phyloP scores from a whole-genome alignment of 306 rosid species.

The Cercis canadensis region DNA sequence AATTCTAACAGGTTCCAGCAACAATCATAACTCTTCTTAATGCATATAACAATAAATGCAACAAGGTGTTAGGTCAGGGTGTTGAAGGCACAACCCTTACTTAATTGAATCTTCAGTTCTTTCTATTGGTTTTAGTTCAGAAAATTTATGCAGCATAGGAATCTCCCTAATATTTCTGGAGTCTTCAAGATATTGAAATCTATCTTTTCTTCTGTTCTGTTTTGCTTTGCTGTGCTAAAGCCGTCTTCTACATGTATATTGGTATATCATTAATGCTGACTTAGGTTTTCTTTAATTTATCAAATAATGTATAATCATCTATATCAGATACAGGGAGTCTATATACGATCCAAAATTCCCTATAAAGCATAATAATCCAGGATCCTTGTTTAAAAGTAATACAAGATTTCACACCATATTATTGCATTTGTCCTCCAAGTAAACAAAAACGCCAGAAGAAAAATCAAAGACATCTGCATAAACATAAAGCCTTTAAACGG shows the following conservation, averaged over 20 bases:
- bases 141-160: slow-evolving; percentile 9
- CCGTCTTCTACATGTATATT: neutral
- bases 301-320: slow-evolving; percentile 14
- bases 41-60: neutral
- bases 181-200: slow-evolving; percentile 22
- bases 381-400: neutral
- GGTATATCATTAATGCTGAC: slow-evolving; percentile 1
- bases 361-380: neutral
- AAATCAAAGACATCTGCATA: neutral
- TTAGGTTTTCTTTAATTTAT: slow-evolving; percentile 5
- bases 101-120: neutral
- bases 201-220: neutral
- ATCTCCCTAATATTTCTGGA: neutral
- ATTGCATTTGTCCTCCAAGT: slow-evolving; percentile 3
- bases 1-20: slow-evolving; percentile 28
- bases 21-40: neutral
- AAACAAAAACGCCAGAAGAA: neutral
- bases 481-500: slow-evolving; percentile 15
- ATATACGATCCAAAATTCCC: slow-evolving; percentile 7
- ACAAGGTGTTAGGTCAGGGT: slow-evolving; percentile 7
- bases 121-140: neutral
- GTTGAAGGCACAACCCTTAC: slow-evolving; percentile 23
- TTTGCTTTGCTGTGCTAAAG: slow-evolving; percentile 8
- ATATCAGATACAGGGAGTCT: neutral
- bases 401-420: neutral